Base-by-base conservation (phyloP, 106 monocot species). In the Dendrobium chrysotoxum region DNA sequence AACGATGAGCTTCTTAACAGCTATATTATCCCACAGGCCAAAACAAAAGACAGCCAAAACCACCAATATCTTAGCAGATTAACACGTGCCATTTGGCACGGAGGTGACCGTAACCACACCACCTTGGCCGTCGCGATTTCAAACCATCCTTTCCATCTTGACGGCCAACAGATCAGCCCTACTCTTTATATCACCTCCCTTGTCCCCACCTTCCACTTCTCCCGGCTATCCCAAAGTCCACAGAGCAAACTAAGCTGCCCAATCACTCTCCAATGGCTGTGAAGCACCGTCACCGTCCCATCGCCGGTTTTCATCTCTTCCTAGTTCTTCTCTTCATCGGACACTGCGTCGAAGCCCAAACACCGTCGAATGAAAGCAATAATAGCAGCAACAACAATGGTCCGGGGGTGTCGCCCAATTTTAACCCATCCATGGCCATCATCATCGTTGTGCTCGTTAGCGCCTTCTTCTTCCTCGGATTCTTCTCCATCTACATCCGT, bases 401-500 rank as follows among this genome's bases (percentile, higher is more conserved):
- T 13, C 39, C 39, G 40, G 7, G 2, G 61, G 1, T 1, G 20
- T 40, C 40, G 44, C 0, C 44, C 65, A 46, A 64, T 21, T 86
- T 89, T 80, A 82, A 84, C 39, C 79, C 86, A 17, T 76, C 79
- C 44, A 84, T 82, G 73, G 86, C 84, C 28, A 73, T 86, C 76
- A 75, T 86, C 45, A 78, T 89, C 72, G 79, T 82, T 4, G 50
- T 80, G 57, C 82, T 89, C 23, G 58, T 89, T 72, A 30, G 42
- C 79, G 86, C 64, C 66, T 86, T 89, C 86, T 84, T 89, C 77
- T 80, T 89, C 84, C 71, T 80, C 46, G 68, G 77, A 7, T 85
- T 87, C 70, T 80, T 90, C 85, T 90, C 82, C 42, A 57, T 90
- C 72, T 90, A 82, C 85, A 12, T 90, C 47, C 82, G 80, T 66